These are phyloP conservation scores for Nannochloropsis gaditana DNA, from an alignment of 108 stramenopile genomes.

Conservation along the genomic window DNA sequence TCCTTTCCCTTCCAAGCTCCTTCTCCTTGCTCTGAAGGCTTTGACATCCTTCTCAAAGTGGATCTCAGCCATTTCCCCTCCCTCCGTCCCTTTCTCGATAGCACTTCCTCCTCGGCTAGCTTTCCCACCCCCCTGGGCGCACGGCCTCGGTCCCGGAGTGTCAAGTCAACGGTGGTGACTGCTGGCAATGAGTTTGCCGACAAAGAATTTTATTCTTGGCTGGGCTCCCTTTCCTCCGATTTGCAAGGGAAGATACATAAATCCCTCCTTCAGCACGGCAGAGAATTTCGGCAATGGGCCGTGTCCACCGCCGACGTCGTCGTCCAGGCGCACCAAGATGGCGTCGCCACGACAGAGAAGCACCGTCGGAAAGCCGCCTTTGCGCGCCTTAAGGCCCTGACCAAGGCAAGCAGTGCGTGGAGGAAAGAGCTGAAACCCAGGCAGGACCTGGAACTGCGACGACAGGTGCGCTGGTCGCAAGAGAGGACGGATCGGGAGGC, in stretches of 20 bases:
- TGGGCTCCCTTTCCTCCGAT: not conserved
- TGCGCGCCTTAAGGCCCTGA: not conserved
- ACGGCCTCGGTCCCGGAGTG: not conserved
- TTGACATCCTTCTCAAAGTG: not conserved
- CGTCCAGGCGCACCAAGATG: not conserved
- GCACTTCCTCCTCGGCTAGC: not conserved
- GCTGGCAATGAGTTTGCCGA: not conserved
- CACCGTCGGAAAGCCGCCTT: not conserved
- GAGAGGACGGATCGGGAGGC: slow-evolving; percentile 11
- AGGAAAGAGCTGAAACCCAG: not conserved
- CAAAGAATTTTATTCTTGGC: slow-evolving; percentile 13
- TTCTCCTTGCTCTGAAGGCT: slow-evolving; percentile 3
- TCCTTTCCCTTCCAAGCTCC: not conserved
- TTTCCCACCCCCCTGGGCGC: not conserved
- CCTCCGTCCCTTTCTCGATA: not conserved
- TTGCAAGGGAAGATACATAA: not conserved
- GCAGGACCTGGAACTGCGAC: not conserved
- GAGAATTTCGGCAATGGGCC: not conserved
- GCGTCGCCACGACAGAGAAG: not conserved
- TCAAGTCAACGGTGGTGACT: not conserved
- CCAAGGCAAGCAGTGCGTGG: not conserved
- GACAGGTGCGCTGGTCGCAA: slow-evolving; percentile 7
- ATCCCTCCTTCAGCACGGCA: not conserved
- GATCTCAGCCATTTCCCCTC: not conserved
- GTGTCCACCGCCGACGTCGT: not conserved